Evolutionary conservation across 1,139 yeast species (phyloP), one percentile per base, ranked within the genome.

Genomic region (Blastobotrys illinoisensis): DNA sequence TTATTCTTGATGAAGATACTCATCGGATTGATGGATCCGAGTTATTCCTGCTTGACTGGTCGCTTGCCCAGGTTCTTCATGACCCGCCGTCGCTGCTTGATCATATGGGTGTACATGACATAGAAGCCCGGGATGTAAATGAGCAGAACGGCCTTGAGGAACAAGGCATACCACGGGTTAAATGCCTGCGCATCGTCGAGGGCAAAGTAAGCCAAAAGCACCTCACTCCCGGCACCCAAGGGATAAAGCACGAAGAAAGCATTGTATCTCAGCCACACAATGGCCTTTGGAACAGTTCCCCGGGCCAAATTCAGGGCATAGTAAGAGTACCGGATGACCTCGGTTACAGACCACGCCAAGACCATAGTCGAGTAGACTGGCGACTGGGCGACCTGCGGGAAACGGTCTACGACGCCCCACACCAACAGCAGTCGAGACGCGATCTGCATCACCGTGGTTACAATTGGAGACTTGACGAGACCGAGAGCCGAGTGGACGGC

Each of bases 281-380:
- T 76, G 68, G 79, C 68, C 50, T 71, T 68, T 9, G 95, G 89
- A 16, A 90, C 87, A 0, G 76, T 70, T 26, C 40, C 40, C 1
- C 80, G 82, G 75, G 77, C 57, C 58, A 88, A 75, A 65, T 85
- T 85, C 58, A 80, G 73, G 52, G 95, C 95, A 68, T 75, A 95
- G 74, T 82, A 93, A 48, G 88, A 79, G 73, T 93, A 93, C 66
- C 99, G 81, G 56, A 91, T 84, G 51, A 89, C 79, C 71, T 93
- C 99, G 36, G 98, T 89, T 56, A 88, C 67, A 18, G 93, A 82
- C 99, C 99, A 93, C 18, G 97, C 93, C 53, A 83, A 66, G 48
- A 84, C 78, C 70, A 93, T 80, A 1, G 95, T 76, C 48, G 81
- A 76, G 80, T 84, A 81, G 54, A 83, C 74, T 59, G 81, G 60